phyloP scores from a whole-genome alignment of 768 basidiomycete genomes.

The Rhizopogon roseolus region DNA sequence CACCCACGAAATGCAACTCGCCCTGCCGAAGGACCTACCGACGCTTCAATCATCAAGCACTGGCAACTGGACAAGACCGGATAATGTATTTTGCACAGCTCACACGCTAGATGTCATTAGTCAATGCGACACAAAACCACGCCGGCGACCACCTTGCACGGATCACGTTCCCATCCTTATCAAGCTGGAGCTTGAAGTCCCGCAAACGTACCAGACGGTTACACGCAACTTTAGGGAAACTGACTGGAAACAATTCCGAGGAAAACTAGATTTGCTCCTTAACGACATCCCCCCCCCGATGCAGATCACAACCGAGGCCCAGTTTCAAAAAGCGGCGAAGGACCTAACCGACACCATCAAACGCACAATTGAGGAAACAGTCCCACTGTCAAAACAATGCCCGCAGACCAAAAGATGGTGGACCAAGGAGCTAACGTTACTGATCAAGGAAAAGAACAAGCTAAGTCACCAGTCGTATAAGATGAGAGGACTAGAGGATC shows the following conservation, averaged over 20 bases:
- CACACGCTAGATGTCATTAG: constrained; percentile 9
- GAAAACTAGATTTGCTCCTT: background rate
- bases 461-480: constrained; percentile 7
- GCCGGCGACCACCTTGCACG: constrained; percentile 9
- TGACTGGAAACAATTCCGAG: constrained; percentile 18
- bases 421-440: constrained; percentile 20
- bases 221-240: constrained; percentile 15
- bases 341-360: constrained; percentile 12
- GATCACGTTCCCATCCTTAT: constrained; percentile 32
- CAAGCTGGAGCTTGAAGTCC: constrained; percentile 11
- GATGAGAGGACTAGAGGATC: constrained; percentile 6
- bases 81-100: constrained; percentile 29
- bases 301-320: background rate
- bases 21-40: constrained; percentile 22
- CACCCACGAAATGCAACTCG: constrained; percentile 20
- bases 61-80: constrained; percentile 26
- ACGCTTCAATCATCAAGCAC: constrained; percentile 15
- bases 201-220: background rate
- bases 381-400: constrained; percentile 12
- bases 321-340: constrained; percentile 6
- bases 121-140: constrained; percentile 17
- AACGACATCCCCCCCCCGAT: background rate
- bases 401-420: constrained; percentile 31
- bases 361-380: constrained; percentile 10
- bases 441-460: constrained; percentile 12